Percentiles rank a stretch among this genome's conserved stretches.
Evolutionary conservation across 305 asterid species (phyloP).

Genomic region (Ilex paraguariensis): DNA sequence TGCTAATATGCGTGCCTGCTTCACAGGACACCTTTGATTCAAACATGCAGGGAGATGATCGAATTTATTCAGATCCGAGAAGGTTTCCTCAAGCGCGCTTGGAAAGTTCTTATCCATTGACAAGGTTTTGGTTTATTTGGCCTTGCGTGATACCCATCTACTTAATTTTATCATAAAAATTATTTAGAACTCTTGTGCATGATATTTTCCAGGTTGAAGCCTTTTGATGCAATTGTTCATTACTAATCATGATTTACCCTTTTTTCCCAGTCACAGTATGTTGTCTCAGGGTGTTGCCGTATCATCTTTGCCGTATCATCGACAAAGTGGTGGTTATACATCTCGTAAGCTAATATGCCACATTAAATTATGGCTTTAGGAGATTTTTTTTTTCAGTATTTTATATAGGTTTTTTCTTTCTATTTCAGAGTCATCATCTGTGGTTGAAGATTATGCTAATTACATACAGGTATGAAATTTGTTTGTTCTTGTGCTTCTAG

Average conservation of each 20-base stretch:
- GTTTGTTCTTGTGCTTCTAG: slow-evolving; percentile 3
- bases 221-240: neutral
- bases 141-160: neutral
- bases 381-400: neutral
- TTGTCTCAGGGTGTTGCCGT: slow-evolving; percentile 21
- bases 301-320: slow-evolving; percentile 29
- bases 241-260: slow-evolving; percentile 1
- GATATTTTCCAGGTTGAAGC: too few species aligned
- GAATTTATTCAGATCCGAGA: slow-evolving; percentile 30
- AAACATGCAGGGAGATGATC: slow-evolving; percentile 38
- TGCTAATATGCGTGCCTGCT: neutral
- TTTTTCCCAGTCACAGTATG: slow-evolving; percentile 26
- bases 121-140: slow-evolving; percentile 37
- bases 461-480: slow-evolving; percentile 12
- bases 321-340: slow-evolving; percentile 22
- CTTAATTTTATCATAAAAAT: too few species aligned
- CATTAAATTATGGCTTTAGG: slow-evolving; percentile 1
- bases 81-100: slow-evolving; percentile 28
- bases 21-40: neutral
- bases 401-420: neutral
- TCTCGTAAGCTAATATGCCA: slow-evolving; percentile 27
- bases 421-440: slow-evolving; percentile 13
- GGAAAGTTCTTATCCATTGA: slow-evolving; percentile 33
- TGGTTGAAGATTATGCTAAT: slow-evolving; percentile 3
- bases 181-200: neutral